These are phyloP conservation scores for Symbiodinium pilosum DNA, from an alignment of 73 alveolate species.

Conservation along the genomic window DNA sequence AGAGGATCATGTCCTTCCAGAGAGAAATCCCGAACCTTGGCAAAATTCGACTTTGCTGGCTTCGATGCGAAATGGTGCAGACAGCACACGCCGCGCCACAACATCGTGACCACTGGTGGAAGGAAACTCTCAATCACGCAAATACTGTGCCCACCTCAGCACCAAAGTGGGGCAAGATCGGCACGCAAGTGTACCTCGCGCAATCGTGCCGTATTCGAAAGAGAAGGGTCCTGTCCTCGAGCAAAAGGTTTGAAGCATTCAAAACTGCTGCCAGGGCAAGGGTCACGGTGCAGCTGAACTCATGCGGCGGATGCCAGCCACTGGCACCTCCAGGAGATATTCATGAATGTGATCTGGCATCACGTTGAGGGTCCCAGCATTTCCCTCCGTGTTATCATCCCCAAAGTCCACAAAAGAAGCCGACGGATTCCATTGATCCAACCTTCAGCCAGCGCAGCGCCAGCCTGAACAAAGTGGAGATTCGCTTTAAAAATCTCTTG, in stretches of 20 bases:
- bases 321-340: no score
- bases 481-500: neutral
- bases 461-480: neutral
- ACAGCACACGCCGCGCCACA: neutral
- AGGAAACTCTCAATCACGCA: neutral
- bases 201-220: neutral
- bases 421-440: neutral
- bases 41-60: neutral
- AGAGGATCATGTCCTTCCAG: conserved; percentile 55
- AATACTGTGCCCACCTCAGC: conserved; percentile 17
- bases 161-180: conserved; percentile 78
- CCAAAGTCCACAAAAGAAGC: no score
- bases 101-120: neutral
- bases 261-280: neutral
- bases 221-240: neutral
- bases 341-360: no score
- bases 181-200: conserved; percentile 71
- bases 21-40: conserved; percentile 60
- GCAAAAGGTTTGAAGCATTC: neutral
- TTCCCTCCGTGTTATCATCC: no score
- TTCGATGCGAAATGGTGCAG: neutral
- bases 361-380: no score
- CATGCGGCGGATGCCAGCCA: neutral
- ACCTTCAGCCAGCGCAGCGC: neutral
- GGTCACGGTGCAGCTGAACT: neutral